Base-by-base conservation (phyloP, 1,139 yeast species). In the Saccharomyces hybrid region DNA sequence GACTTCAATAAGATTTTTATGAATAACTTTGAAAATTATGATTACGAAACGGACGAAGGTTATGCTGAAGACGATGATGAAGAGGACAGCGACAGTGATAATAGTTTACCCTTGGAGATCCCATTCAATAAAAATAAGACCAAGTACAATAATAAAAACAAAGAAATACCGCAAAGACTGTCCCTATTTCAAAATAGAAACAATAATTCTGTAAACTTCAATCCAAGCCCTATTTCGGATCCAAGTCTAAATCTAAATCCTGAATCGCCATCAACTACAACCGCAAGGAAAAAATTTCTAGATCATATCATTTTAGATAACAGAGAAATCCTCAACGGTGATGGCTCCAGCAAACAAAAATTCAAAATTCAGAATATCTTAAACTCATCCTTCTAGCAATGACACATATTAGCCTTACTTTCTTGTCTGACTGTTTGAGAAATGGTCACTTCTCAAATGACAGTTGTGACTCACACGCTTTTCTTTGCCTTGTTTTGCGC, bases 41-140 rank as follows among this genome's bases (percentile, higher is more conserved):
- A 38, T 13, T 38, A 38, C 13, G 68, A 64, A 25, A 62, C 65
- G 5, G 70, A 66, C 48, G 72, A 67, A 30, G 70, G 69, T 13
- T 63, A 66, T 49, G 70, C 68, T 7, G 69, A 67, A 41, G 73
- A 69, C 42, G 76, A 67, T 41, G 70, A 60, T 28, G 63, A 63
- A 16, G 60, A 61, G 26, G 65, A 63, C 32, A 69, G 68, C 47
- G 67, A 62, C 11, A 68, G 73, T 31, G 70, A 69, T 31, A 73
- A 73, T 51, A 73, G 70, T 8, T 63, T 71, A 50, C 66, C 78
- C 20, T 65, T 70, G 54, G 78, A 75, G 48, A 76, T 78, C 47
- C 60, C 72, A 9, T 61, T 65, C 41, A 51, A 57, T 30, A 55
- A 53, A 58, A 57, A 57, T 50, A 63, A 60, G 49, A 50, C 9